phyloP scores from a whole-genome alignment of 495 filamentous ascomycete genomes.

The Amniculicola lignicola region DNA sequence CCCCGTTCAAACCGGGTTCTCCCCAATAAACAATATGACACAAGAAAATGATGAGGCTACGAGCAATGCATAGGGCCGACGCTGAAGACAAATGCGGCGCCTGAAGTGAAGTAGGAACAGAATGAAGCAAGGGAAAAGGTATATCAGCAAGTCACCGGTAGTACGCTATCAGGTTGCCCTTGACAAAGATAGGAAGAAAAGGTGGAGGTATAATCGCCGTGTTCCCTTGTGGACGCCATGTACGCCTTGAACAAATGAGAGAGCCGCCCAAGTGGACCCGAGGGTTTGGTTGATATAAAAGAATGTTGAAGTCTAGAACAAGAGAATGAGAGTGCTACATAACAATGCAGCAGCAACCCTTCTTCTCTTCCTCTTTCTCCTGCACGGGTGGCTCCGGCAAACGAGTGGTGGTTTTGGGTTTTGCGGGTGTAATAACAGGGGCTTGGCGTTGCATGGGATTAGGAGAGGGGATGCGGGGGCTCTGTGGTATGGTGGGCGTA shows the following conservation, averaged over 20 bases:
- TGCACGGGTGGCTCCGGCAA: constrained; percentile 37
- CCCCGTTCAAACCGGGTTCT: background rate
- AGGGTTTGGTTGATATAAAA: background rate
- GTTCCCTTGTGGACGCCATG: background rate
- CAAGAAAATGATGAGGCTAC: too few relatives aligned
- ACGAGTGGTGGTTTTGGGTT: constrained; percentile 27
- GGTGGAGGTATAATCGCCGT: constrained; percentile 10
- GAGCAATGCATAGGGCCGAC: constrained; percentile 20
- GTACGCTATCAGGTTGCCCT: constrained; percentile 32
- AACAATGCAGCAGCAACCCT: constrained; percentile 42
- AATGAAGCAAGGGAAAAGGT: constrained; percentile 17
- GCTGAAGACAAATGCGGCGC: background rate
- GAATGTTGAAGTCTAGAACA: background rate
- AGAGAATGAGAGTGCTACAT: constrained; percentile 35
- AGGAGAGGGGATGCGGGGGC: constrained; percentile 28
- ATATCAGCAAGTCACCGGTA: constrained; percentile 36
- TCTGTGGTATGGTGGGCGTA: constrained; percentile 39
- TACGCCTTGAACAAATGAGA: constrained; percentile 34
- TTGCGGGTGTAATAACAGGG: constrained; percentile 12
- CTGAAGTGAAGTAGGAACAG: background rate
- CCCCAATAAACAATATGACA: too few relatives aligned
- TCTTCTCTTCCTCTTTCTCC: constrained; percentile 35
- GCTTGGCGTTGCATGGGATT: constrained; percentile 1
- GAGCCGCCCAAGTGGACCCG: constrained; percentile 10
- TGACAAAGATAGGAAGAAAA: background rate